Conservation (phyloP, 2,329 filamentous ascomycete species). For the Colletotrichum australisinense region DNA sequence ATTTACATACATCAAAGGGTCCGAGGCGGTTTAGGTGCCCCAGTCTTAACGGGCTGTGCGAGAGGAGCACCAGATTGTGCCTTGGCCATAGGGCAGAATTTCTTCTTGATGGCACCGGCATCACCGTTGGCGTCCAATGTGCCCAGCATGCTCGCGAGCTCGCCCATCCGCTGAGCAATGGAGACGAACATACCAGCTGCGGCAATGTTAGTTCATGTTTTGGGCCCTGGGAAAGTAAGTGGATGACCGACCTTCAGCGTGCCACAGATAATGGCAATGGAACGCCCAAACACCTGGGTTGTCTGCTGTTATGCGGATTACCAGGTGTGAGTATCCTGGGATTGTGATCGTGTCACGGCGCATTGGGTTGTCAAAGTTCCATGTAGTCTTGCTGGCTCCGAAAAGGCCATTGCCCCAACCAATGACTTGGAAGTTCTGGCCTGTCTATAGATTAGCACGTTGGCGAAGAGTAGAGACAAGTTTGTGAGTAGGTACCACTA, state of each 20-base stretch:
- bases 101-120: conserved; percentile 21
- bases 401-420: conserved; percentile 47
- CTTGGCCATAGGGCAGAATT: conserved; percentile 23
- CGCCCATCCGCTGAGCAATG: conserved; percentile 29
- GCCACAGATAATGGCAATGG: conserved; percentile 70
- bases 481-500: conserved; percentile 15
- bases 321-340: conserved; percentile 64
- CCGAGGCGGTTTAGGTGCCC: not conserved
- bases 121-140: not conserved
- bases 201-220: not conserved
- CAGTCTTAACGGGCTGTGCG: not conserved
- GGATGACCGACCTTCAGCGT: conserved; percentile 54
- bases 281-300: conserved; percentile 70
- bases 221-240: too few relatives aligned
- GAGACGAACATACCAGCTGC: conserved; percentile 31
- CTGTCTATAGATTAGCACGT: conserved; percentile 38
- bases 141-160: conserved; percentile 18
- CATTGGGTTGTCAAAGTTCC: conserved; percentile 46
- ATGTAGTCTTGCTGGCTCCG: conserved; percentile 39
- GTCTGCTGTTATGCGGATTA: conserved; percentile 65
- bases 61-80: not conserved
- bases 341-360: conserved; percentile 59
- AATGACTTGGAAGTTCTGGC: conserved; percentile 66
- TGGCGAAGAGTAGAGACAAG: not conserved
- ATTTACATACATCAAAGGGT: not conserved